Conservation (phyloP, 305 asterid genomes). For the Fraxinus floribunda region DNA sequence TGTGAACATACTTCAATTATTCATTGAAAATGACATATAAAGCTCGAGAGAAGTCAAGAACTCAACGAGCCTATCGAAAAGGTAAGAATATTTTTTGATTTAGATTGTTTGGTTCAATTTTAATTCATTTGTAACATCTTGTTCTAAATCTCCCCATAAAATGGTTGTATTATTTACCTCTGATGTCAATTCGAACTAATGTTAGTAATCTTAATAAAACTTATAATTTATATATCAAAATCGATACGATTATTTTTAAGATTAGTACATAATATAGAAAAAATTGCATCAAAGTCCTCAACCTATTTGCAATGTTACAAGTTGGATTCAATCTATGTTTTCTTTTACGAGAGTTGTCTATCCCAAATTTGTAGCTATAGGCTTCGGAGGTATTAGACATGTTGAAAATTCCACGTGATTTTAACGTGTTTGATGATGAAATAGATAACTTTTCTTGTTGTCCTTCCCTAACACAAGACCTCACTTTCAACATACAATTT, state of each 20-base stretch:
- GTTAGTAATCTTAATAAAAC: too few species aligned
- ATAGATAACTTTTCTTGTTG: not conserved
- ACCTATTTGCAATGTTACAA: not conserved
- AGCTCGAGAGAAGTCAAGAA: not conserved
- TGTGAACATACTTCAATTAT: not conserved
- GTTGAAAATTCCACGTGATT: not conserved
- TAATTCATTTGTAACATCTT: not conserved
- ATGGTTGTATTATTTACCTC: not conserved
- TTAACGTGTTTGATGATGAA: not conserved
- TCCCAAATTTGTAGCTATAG: not conserved
- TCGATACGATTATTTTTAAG: too few species aligned
- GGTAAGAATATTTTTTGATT: not conserved
- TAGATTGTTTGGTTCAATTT: not conserved
- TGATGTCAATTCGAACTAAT: too few species aligned
- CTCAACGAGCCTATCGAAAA: not conserved
- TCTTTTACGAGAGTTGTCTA: not conserved
- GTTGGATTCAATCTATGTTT: not conserved
- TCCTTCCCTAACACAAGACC: not conserved
- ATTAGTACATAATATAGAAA: not conserved
- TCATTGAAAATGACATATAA: not conserved
- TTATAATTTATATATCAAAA: too few species aligned
- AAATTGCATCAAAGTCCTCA: not conserved
- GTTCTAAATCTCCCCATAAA: too few species aligned
- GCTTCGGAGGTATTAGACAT: not conserved
- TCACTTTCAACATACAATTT: not conserved